Conservation (phyloP, 495 filamentous ascomycete species). For the Annulohypoxylon moriforme region DNA sequence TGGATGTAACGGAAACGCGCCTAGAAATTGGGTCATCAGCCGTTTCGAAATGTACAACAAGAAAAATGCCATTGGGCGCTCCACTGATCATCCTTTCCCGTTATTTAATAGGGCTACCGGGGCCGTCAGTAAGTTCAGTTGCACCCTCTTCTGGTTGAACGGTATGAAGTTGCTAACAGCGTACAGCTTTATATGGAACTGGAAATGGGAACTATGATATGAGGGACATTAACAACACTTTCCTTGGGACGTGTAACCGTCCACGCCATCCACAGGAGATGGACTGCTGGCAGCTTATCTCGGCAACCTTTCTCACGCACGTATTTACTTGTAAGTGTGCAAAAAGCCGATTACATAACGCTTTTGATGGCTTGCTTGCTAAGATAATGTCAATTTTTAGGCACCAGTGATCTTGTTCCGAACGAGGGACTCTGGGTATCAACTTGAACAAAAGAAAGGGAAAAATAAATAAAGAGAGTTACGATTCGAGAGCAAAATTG, state of each 20-base stretch:
- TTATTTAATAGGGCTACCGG: constrained; percentile 35
- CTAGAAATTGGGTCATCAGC: constrained; percentile 33
- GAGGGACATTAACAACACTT: constrained; percentile 40
- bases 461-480: not conserved
- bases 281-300: constrained; percentile 39
- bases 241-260: constrained; percentile 38
- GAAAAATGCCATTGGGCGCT: constrained; percentile 29
- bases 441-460: constrained; percentile 1
- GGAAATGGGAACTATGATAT: constrained; percentile 35
- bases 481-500: not conserved
- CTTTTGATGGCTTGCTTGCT: not conserved
- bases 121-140: constrained; percentile 32
- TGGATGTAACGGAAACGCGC: constrained; percentile 31
- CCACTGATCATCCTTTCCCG: constrained; percentile 31
- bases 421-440: constrained; percentile 31
- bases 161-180: constrained; percentile 2
- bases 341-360: not conserved
- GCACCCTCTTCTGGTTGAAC: not conserved
- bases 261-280: constrained; percentile 33
- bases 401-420: constrained; percentile 30
- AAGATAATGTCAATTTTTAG: constrained; percentile 8
- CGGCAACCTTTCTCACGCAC: constrained; percentile 32
- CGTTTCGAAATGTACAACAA: constrained; percentile 39
- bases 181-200: constrained; percentile 31
- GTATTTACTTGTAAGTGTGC: constrained; percentile 41